Evolutionary conservation across 306 rosid genomes (phyloP).

Genomic region (Macrotyloma uniflorum): DNA sequence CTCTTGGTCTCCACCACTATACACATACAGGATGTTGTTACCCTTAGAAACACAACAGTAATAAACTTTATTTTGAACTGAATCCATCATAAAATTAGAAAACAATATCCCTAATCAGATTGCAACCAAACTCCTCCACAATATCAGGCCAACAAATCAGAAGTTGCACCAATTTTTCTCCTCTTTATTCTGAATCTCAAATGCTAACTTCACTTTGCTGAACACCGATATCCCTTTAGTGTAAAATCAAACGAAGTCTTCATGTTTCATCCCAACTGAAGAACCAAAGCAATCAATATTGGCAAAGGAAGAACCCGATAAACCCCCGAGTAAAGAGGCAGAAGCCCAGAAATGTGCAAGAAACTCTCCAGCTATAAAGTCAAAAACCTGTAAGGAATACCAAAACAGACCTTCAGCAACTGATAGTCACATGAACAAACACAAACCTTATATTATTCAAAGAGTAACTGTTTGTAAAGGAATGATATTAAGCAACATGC

Average conservation of each 20-base stretch:
- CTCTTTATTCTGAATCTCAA: conserved; percentile 18
- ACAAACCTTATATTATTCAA: conserved; percentile 23
- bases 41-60: conserved; percentile 80
- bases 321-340: conserved; percentile 43
- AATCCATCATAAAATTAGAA: conserved; percentile 47
- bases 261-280: conserved; percentile 23
- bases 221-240: conserved; percentile 8
- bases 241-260: conserved; percentile 22
- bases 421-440: conserved; percentile 23
- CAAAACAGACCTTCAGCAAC: conserved; percentile 44
- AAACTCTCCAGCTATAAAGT: conserved; percentile 44
- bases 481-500: conserved; percentile 24
- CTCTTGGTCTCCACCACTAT: conserved; percentile 62
- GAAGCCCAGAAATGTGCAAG: conserved; percentile 41
- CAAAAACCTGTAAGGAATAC: conserved; percentile 46
- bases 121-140: conserved; percentile 29
- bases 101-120: conserved; percentile 32
- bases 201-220: conserved; percentile 19
- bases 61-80: conserved; percentile 62
- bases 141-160: conserved; percentile 25
- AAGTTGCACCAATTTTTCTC: conserved; percentile 1
- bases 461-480: conserved; percentile 8
- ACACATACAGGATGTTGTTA: conserved; percentile 56
- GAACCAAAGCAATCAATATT: conserved; percentile 41
- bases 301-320: conserved; percentile 37